A percentile compares a stretch with the other conserved stretches of the same genome.
Evolutionary conservation across 495 filamentous ascomycete species (phyloP).

Genomic region (Penicillium paradoxum): DNA sequence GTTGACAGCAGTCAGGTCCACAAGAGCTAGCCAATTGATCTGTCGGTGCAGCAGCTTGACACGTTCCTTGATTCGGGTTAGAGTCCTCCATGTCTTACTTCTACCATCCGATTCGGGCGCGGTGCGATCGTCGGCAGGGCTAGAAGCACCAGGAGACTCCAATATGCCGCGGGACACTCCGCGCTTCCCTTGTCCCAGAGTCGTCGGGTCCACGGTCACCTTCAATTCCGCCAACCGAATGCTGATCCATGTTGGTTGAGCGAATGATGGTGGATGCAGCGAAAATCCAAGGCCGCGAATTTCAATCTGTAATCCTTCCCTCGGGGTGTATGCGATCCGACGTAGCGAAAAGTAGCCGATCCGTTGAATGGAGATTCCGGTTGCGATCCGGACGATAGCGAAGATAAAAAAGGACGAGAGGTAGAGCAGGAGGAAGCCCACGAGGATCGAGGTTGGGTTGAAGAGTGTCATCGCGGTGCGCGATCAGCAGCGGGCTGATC

Average conservation of each 20-base stretch:
- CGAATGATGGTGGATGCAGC: constrained; percentile 88
- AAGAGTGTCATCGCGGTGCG: constrained; percentile 53
- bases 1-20: constrained; percentile 83
- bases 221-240: constrained; percentile 78
- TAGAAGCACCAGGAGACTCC: constrained; percentile 20
- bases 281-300: constrained; percentile 82
- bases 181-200: constrained; percentile 46
- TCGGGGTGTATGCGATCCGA: constrained; percentile 80
- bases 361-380: constrained; percentile 92
- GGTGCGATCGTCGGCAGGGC: constrained; percentile 20
- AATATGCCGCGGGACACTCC: constrained; percentile 18
- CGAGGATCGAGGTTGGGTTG: constrained; percentile 75
- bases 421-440: constrained; percentile 78
- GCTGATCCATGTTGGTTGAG: constrained; percentile 95
- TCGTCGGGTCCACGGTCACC: constrained; percentile 72
- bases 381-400: constrained; percentile 85
- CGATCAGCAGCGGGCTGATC: constrained; percentile 39
- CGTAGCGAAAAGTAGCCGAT: constrained; percentile 87
- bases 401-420: constrained; percentile 89
- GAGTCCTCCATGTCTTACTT: constrained; percentile 71
- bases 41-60: constrained; percentile 82
- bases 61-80: constrained; percentile 72
- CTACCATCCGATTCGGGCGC: constrained; percentile 29
- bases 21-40: constrained; percentile 82
- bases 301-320: constrained; percentile 82